Evolutionary conservation across 1,139 yeast genomes (phyloP), one percentile per base, ranked within the genome.

Genomic region (Hansenula lynferdii): DNA sequence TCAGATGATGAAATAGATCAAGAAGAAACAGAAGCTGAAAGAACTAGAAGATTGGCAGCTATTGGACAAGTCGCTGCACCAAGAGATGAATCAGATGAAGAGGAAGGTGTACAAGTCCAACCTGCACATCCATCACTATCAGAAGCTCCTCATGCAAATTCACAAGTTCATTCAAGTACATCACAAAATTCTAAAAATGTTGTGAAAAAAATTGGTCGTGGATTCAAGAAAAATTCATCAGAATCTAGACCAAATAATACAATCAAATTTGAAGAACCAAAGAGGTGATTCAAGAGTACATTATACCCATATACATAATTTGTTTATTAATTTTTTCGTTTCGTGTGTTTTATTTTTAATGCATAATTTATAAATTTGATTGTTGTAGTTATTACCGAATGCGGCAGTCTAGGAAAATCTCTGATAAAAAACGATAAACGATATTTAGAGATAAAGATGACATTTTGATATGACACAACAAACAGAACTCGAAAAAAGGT

Each of bases 31-130:
- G 82, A 69, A 27, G 78, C 80, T 20, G 97, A 89, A 57, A 75
- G 78, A 46, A 70, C 70, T 34, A 75, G 96, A 54, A 75, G 97
- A 48, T 63, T 86, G 45, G 90, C 92, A 4, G 96, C 96, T 1
- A 70, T 89, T 47, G 95, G 95, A 9, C 62, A 72, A 22, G 62
- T 65, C 4, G 60, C 66, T 4, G 61, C 58, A 11, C 64, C 81
- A 39, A 61, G 72, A 37, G 70, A 64, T 36, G 72, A 67, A 20
- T 77, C 76, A 49, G 87, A 80, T 49, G 86, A 80, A 50, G 84
- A 78, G 45, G 75, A 67, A 31, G 42, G 20, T 10, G 22, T 23
- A 6, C 21, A 9, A 18, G 12, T 12, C 2, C 30, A 17, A 18
- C 30, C 16, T 5, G 12, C 17, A 15, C 34, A 31, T 12, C 31